Evolutionary conservation across 352 stramenopile genomes (phyloP), one percentile per base, ranked within the genome.

Genomic region (Phytopythium litorale): DNA sequence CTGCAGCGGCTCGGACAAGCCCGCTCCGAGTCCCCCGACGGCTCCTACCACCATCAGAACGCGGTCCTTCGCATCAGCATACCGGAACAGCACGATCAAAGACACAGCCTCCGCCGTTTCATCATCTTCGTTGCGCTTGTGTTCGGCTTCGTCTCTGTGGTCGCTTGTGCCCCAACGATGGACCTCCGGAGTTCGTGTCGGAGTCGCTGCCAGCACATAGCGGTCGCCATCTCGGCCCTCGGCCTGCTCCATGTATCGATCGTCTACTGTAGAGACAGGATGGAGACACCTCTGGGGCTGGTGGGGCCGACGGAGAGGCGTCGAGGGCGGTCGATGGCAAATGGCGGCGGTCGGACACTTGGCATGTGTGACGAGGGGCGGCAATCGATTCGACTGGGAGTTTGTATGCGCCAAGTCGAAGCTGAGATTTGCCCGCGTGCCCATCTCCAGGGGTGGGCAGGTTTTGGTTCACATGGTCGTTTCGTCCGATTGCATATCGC

Each of bases 21-120:
- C 72, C 0, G 54, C 61, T 0, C 30, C 40, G 1, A 75, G 23
- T 7, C 53, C 68, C 0, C 49, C 52, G 18, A 79, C 0, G 1
- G 63, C 45, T 13, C 72, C 72, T 16, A 59, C 0, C 0, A 18
- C 9, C 64, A 80, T 80, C 23, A 80, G 63, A 38, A 63, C 15
- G 9, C 62, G 40, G 62, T 80, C 72, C 0, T 38, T 66, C 2
- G 0, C 0, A 25, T 80, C 67, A 0, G 72, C 72, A 42, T 65
- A 80, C 25, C 38, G 60, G 54, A 79, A 71, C 8, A 83, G 61
- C 51, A 49, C 7, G 0, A 7, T 1, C 11, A 77, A 28, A 15
- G 68, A 28, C 51, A 81, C 35, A 8, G 35, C 71, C 30, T 3
- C 23, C 5, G 21, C 9, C 16, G 3, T 46, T 4, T 46, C 18